Conservation (phyloP, 2,329 filamentous ascomycete genomes). For the Paecilomyces sp. region DNA sequence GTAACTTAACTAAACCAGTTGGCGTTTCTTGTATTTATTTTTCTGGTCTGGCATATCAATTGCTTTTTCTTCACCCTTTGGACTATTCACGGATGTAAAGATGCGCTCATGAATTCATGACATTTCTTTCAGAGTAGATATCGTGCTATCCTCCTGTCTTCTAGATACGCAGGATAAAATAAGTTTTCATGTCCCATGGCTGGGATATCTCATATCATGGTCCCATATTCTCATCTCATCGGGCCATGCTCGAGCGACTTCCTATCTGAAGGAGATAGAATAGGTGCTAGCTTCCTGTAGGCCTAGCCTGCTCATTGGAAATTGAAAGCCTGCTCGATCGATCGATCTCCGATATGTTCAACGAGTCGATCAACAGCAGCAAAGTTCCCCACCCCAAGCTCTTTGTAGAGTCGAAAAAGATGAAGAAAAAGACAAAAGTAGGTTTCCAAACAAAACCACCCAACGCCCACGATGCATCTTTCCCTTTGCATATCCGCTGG, state of each 20-base stretch:
- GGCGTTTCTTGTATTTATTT: not conserved
- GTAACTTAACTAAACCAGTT: not conserved
- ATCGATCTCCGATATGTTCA: not conserved
- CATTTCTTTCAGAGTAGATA: not conserved
- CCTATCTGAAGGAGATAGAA: too few relatives aligned
- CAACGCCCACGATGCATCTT: too few relatives aligned
- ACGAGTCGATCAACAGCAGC: not conserved
- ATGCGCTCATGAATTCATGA: not conserved
- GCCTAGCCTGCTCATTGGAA: too few relatives aligned
- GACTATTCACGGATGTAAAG: not conserved
- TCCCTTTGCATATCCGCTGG: too few relatives aligned
- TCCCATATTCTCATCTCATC: not conserved
- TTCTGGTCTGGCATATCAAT: not conserved
- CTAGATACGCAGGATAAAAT: not conserved
- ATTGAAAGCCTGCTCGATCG: not conserved
- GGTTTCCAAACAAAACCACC: too few relatives aligned
- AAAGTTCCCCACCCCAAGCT: too few relatives aligned
- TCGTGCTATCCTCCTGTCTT: not conserved
- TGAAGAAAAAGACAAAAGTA: too few relatives aligned
- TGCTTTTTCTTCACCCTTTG: not conserved
- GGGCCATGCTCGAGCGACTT: not conserved
- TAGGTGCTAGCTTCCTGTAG: too few relatives aligned
- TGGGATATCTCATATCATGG: not conserved
- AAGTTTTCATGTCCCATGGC: not conserved
- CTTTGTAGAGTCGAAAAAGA: too few relatives aligned